Conservation (phyloP, 805 yeast species). For the Yarrowia hollandica region DNA sequence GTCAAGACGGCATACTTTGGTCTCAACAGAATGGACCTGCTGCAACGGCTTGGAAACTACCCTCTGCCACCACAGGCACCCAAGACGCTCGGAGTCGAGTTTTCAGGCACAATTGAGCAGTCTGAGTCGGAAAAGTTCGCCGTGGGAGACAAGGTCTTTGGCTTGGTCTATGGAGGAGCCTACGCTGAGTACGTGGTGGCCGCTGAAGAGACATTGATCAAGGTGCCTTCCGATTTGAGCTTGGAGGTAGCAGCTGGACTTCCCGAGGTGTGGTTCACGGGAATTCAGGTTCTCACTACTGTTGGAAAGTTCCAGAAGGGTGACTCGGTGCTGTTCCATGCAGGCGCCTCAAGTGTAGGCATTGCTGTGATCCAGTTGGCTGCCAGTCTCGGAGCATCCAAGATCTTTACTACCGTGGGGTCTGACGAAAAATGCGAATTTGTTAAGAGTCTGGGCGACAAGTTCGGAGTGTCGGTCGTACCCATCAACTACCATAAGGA, state of each 20-base stretch:
- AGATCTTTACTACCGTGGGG: slow-evolving; percentile 42
- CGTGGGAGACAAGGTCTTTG: slow-evolving; percentile 44
- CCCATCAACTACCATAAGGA: slow-evolving; percentile 38
- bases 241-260: slow-evolving; percentile 40
- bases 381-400: slow-evolving; percentile 42
- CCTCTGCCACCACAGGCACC: slow-evolving; percentile 41
- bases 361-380: slow-evolving; percentile 44
- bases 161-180: slow-evolving; percentile 44
- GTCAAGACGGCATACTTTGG: slow-evolving; percentile 42
- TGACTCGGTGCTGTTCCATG: slow-evolving; percentile 41
- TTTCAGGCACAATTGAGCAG: slow-evolving; percentile 40
- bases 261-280: slow-evolving; percentile 45
- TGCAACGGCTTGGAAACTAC: slow-evolving; percentile 39
- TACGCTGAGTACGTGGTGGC: slow-evolving; percentile 43
- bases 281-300: slow-evolving; percentile 40
- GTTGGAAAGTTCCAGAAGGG: slow-evolving; percentile 39
- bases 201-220: slow-evolving; percentile 35
- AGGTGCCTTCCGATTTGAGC: slow-evolving; percentile 36
- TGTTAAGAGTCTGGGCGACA: slow-evolving; percentile 34
- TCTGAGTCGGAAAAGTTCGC: slow-evolving; percentile 32
- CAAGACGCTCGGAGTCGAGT: slow-evolving; percentile 43
- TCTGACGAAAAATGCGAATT: slow-evolving; percentile 36
- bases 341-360: slow-evolving; percentile 43
- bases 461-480: slow-evolving; percentile 36
- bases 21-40: slow-evolving; percentile 42